These are phyloP conservation scores for Talaromyces sp. DNA, from an alignment of 2,329 filamentous ascomycete species.

Conservation along the genomic window DNA sequence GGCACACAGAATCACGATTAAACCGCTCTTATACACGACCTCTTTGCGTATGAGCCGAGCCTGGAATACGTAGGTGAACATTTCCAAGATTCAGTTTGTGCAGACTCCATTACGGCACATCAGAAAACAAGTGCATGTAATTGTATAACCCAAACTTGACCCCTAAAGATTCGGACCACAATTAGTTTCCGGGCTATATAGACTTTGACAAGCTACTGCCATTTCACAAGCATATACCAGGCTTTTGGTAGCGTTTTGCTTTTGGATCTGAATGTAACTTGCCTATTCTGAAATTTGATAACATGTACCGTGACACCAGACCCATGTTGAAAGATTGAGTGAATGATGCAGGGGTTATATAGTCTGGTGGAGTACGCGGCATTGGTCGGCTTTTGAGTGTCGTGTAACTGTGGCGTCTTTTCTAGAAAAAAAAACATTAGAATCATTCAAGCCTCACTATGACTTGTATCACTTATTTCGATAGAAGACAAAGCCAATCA, in stretches of 20 bases:
- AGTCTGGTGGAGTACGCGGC: background rate
- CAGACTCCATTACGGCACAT: background rate
- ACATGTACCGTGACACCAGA: background rate
- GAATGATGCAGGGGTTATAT: background rate
- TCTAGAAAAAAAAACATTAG: background rate
- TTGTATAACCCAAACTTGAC: background rate
- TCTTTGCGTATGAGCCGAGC: background rate
- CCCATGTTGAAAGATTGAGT: background rate
- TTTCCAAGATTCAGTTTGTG: constrained; percentile 30
- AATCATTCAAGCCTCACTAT: background rate
- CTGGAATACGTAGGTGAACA: background rate
- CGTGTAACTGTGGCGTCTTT: background rate
- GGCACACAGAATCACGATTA: background rate
- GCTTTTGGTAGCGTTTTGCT: background rate
- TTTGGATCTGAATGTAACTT: background rate
- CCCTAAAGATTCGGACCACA: background rate
- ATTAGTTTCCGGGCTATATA: background rate
- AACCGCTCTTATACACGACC: background rate
- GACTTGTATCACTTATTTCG: background rate
- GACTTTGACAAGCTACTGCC: background rate
- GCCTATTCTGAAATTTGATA: background rate
- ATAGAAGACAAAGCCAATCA: background rate
- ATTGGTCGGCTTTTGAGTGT: background rate
- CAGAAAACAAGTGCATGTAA: background rate
- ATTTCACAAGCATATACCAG: background rate